Evolutionary conservation across 306 rosid genomes (phyloP), one percentile per base, ranked within the genome.

Genomic region (Cucurbita ficifolia): DNA sequence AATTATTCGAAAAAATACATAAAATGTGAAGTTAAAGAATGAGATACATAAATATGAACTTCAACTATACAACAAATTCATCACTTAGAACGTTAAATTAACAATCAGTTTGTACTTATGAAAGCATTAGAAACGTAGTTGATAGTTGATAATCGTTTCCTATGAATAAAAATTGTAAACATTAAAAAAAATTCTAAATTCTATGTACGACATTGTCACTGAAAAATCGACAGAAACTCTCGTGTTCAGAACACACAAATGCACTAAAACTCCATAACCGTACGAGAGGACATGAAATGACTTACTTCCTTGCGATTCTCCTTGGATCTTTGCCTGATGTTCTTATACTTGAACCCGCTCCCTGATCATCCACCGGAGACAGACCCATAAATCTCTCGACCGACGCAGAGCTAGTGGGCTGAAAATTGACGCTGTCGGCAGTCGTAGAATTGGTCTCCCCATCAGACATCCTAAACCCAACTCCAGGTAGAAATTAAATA

Each of bases 251-350:
- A 29, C 24, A 8, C 70, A 63, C 4, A 46, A 49, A 69, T 5
- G 40, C 55, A 45, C 11, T 14, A 5, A 74, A 49, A 48, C 53
- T 13, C 19, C 29, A 57, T 8, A 72, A 75, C 63, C 19, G 42
- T 72, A 54, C 59, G 19, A 7, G 43, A 33, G 51, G 74, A 69
- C 8, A 53, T 1, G 21, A 16, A 12, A 50, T 16, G 36, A 71
- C 87, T 61, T 78, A 93, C 98, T 73, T 76, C 79, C 97, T 86
- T 1, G 98, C 92, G 46, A 76, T 80, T 50, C 64, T 82, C 10
- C 79, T 82, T 2, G 97, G 97, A 64, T 93, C 97, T 77, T 87
- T 93, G 70, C 59, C 79, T 6, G 56, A 36, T 49, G 0, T 14
- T 53, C 13, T 63, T 51, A 73, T 72, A 52, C 64, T 38, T 4